A percentile compares a stretch with the other conserved stretches of the same genome.
These are phyloP conservation scores for Quillaja saponaria DNA, from an alignment of 306 rosid species.

Conservation along the genomic window DNA sequence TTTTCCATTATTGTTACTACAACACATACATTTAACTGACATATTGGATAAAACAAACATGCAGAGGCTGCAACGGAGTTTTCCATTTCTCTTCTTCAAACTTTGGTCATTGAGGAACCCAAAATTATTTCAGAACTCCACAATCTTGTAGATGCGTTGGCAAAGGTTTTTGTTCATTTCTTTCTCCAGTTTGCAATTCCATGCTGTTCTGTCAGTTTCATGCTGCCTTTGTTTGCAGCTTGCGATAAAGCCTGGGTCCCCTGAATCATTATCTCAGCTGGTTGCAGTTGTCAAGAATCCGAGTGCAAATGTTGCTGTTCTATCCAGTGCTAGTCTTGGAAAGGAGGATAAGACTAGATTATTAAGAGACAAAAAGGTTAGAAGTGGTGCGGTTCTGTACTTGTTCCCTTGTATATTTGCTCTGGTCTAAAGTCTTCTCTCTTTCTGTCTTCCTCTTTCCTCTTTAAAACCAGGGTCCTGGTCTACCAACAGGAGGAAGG, in stretches of 20 bases:
- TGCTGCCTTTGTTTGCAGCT: slow-evolving; percentile 56
- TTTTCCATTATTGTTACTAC: neutral
- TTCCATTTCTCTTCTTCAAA: slow-evolving; percentile 77
- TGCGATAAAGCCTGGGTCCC: slow-evolving; percentile 87
- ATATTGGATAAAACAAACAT: slow-evolving; percentile 36
- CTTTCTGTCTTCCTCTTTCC: neutral
- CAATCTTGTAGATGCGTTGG: slow-evolving; percentile 87
- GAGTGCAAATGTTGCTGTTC: slow-evolving; percentile 41
- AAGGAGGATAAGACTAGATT: slow-evolving; percentile 85
- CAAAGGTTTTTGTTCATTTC: slow-evolving; percentile 63
- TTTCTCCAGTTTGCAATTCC: slow-evolving; percentile 4
- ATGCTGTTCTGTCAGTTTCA: slow-evolving; percentile 1
- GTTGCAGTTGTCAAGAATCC: slow-evolving; percentile 88
- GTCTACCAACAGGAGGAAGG: slow-evolving; percentile 46
- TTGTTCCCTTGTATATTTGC: neutral
- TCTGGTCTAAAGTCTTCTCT: neutral
- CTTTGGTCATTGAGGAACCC: slow-evolving; percentile 69
- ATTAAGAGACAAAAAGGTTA: slow-evolving; percentile 79
- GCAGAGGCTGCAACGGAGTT: slow-evolving; percentile 94
- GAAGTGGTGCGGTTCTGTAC: slow-evolving; percentile 27
- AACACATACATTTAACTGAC: slow-evolving; percentile 30
- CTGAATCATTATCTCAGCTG: slow-evolving; percentile 82
- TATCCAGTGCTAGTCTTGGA: slow-evolving; percentile 59
- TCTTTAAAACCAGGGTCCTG: slow-evolving; percentile 51
- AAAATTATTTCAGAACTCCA: slow-evolving; percentile 93